These are phyloP conservation scores for Tulasnella sp. DNA, from an alignment of 768 basidiomycete genomes.

Conservation along the genomic window DNA sequence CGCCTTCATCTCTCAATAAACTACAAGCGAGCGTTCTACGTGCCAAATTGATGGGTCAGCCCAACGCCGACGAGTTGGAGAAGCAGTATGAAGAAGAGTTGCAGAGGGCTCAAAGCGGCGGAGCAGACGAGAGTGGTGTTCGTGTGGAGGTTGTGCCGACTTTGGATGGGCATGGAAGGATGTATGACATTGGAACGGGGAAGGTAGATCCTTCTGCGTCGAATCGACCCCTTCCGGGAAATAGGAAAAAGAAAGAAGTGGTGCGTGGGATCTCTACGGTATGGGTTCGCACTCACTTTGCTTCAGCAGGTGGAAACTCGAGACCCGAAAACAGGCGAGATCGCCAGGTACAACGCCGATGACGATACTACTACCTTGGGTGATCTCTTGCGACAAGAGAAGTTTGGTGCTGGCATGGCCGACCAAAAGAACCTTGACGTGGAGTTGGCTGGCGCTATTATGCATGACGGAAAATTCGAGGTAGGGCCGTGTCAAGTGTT, in stretches of 20 bases:
- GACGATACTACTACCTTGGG: constrained; percentile 78
- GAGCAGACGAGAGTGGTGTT: constrained; percentile 28
- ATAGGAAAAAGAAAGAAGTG: constrained; percentile 68
- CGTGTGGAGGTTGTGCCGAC: constrained; percentile 79
- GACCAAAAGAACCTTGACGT: constrained; percentile 89
- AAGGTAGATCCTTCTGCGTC: constrained; percentile 22
- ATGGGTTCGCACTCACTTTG: background rate
- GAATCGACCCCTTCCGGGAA: constrained; percentile 52
- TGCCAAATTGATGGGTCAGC: constrained; percentile 74
- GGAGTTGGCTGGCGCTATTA: constrained; percentile 77
- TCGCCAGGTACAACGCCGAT: constrained; percentile 79
- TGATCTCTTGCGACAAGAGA: constrained; percentile 82
- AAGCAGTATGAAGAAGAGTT: constrained; percentile 67
- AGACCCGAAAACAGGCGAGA: constrained; percentile 79
- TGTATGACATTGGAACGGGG: constrained; percentile 88
- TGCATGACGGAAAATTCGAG: constrained; percentile 78
- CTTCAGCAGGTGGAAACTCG: constrained; percentile 63
- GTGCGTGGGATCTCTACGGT: constrained; percentile 24
- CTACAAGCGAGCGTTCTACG: constrained; percentile 87
- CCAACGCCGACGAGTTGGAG: constrained; percentile 67
- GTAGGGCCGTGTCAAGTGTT: constrained; percentile 30
- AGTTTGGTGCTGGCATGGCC: constrained; percentile 73
- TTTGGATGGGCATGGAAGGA: constrained; percentile 63
- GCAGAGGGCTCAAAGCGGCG: constrained; percentile 30
- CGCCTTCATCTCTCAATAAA: constrained; percentile 65